Conservation (phyloP, 108 stramenopile species). For the Nannochloropsis oceanica region DNA sequence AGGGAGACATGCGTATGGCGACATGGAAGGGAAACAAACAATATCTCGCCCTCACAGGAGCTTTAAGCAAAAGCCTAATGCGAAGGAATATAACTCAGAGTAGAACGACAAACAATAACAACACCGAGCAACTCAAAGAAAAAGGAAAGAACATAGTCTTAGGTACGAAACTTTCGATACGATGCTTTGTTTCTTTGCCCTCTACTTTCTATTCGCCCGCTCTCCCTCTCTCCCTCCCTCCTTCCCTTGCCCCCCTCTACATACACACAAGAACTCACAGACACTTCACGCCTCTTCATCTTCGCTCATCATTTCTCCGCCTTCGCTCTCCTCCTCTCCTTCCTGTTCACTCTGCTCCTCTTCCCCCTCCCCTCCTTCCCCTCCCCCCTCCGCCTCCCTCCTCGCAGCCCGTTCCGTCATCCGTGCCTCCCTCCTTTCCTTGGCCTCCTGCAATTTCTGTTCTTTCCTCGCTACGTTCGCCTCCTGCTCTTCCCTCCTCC, state of each 20-base stretch:
- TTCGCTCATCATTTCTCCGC: not conserved
- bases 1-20: too few relatives aligned
- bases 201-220: not conserved
- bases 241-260: not conserved
- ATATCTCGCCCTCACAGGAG: too few relatives aligned
- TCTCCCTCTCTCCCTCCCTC: not conserved
- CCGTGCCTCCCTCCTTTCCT: not conserved
- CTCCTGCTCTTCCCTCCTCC: slow-evolving; percentile 35
- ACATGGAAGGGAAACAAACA: too few relatives aligned
- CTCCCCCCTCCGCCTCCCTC: not conserved
- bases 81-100: too few relatives aligned
- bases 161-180: too few relatives aligned
- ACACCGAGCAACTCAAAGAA: too few relatives aligned
- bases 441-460: slow-evolving; percentile 20
- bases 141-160: too few relatives aligned
- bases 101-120: too few relatives aligned
- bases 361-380: not conserved
- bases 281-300: not conserved
- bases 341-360: not conserved
- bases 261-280: too few relatives aligned
- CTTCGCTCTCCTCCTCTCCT: not conserved
- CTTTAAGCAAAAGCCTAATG: too few relatives aligned
- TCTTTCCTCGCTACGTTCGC: slow-evolving; percentile 40
- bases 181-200: not conserved
- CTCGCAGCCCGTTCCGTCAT: not conserved